Conservation (phyloP, 495 filamentous ascomycete genomes). For the Annulohypoxylon nitens region DNA sequence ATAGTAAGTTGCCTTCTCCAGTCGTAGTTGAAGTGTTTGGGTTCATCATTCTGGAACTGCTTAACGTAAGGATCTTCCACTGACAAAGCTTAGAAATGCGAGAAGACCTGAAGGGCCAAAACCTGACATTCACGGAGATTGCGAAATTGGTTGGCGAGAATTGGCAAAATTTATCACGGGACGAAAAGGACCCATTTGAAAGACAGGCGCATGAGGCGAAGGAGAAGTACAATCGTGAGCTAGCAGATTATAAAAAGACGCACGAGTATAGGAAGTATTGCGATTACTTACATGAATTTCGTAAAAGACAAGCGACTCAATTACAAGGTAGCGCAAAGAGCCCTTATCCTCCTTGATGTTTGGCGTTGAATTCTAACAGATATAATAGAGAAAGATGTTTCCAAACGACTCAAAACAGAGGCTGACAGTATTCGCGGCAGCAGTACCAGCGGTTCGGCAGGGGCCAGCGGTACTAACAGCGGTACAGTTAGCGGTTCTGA, state of each 20-base stretch:
- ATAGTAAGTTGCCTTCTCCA: conserved; percentile 67
- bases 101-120: conserved; percentile 77
- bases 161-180: conserved; percentile 76
- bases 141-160: conserved; percentile 84
- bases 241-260: conserved; percentile 81
- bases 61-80: neutral
- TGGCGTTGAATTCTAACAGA: conserved; percentile 6
- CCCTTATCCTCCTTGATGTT: conserved; percentile 11
- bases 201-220: conserved; percentile 75
- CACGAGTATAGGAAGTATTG: conserved; percentile 69
- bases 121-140: conserved; percentile 83
- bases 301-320: conserved; percentile 69
- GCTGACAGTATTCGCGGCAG: conserved; percentile 50
- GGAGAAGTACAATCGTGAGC: conserved; percentile 75
- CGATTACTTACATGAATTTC: conserved; percentile 80
- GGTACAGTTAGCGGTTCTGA: conserved; percentile 57
- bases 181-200: conserved; percentile 78
- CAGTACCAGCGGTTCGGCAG: conserved; percentile 52
- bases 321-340: conserved; percentile 55
- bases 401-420: conserved; percentile 57
- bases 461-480: conserved; percentile 55
- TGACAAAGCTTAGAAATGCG: conserved; percentile 70
- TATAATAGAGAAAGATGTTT: conserved; percentile 57
- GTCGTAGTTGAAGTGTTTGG: too few species aligned
- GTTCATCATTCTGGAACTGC: neutral